These are phyloP conservation scores for Warburgia ugandensis DNA, from an alignment of 164 flowering plant genomes.

Conservation along the genomic window DNA sequence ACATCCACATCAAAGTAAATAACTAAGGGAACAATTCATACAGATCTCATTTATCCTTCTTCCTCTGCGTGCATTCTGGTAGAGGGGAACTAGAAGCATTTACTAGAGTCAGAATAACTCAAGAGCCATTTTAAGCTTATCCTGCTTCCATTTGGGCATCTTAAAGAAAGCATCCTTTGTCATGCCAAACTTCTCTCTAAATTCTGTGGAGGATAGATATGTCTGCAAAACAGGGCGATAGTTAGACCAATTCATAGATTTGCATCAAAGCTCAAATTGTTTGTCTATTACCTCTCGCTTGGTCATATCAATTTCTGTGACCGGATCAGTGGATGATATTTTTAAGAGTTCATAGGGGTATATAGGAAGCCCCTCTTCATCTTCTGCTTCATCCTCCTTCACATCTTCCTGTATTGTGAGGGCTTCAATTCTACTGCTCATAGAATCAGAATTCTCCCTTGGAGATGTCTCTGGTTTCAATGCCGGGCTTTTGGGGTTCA, in stretches of 20 bases:
- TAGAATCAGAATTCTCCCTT: constrained; percentile 26
- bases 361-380: constrained; percentile 69
- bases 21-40: constrained; percentile 16
- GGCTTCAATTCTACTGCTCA: constrained; percentile 49
- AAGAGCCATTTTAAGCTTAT: constrained; percentile 91
- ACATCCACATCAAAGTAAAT: neutral
- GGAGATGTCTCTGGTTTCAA: constrained; percentile 36
- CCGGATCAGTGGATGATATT: constrained; percentile 38
- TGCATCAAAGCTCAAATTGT: neutral
- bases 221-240: constrained; percentile 26
- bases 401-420: constrained; percentile 75
- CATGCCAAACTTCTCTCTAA: constrained; percentile 58
- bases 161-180: constrained; percentile 76
- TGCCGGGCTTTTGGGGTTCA: constrained; percentile 37
- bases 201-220: constrained; percentile 54
- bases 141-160: constrained; percentile 97
- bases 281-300: constrained; percentile 56
- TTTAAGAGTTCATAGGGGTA: constrained; percentile 47
- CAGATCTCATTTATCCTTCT: constrained; percentile 26
- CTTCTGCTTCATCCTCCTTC: constrained; percentile 84
- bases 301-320: constrained; percentile 46
- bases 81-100: constrained; percentile 6
- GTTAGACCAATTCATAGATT: neutral
- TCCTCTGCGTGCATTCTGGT: constrained; percentile 24
- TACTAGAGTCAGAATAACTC: constrained; percentile 54